A percentile compares a stretch with the other conserved stretches of the same genome.
Evolutionary conservation across 2,329 filamentous ascomycete genomes (phyloP).

Genomic region (Sphaerulina musiva): DNA sequence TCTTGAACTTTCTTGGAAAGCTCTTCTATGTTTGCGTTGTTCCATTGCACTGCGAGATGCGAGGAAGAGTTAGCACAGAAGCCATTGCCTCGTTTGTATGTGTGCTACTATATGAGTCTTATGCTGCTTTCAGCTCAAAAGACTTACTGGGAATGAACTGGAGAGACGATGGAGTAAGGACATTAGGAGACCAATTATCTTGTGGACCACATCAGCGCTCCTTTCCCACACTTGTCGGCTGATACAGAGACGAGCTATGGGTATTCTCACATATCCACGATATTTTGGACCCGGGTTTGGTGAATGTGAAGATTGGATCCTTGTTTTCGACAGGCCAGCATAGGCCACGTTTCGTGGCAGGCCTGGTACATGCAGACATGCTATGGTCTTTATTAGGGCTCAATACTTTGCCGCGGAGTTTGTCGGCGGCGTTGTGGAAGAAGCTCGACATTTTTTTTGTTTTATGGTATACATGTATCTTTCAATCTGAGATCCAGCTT

Average conservation of each 20-base stretch:
- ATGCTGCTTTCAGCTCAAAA: too few species aligned
- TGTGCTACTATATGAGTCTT: too few species aligned
- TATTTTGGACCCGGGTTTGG: slow-evolving; percentile 30
- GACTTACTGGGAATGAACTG: slow-evolving; percentile 24
- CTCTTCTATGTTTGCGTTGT: slow-evolving; percentile 26
- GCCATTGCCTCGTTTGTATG: too few species aligned
- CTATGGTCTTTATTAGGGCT: background rate
- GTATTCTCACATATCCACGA: slow-evolving; percentile 27
- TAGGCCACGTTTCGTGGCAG: slow-evolving; percentile 27
- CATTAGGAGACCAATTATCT: slow-evolving; percentile 29
- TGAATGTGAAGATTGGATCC: slow-evolving; percentile 28
- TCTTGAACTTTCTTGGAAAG: slow-evolving; percentile 20
- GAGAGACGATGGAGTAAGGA: slow-evolving; percentile 23
- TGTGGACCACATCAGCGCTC: background rate
- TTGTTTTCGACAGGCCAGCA: slow-evolving; percentile 31
- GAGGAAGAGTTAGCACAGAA: too few species aligned
- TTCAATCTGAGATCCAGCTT: background rate
- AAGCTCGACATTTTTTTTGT: slow-evolving; percentile 6
- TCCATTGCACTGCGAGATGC: slow-evolving; percentile 28
- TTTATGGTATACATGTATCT: background rate
- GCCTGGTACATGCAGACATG: background rate
- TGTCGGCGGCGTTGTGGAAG: slow-evolving; percentile 9
- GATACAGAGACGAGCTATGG: too few species aligned
- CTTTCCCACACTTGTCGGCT: too few species aligned
- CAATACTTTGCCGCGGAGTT: slow-evolving; percentile 2